These are phyloP conservation scores for Eragrostis tef DNA, from an alignment of 202 grass and related monocot genomes.

Conservation along the genomic window DNA sequence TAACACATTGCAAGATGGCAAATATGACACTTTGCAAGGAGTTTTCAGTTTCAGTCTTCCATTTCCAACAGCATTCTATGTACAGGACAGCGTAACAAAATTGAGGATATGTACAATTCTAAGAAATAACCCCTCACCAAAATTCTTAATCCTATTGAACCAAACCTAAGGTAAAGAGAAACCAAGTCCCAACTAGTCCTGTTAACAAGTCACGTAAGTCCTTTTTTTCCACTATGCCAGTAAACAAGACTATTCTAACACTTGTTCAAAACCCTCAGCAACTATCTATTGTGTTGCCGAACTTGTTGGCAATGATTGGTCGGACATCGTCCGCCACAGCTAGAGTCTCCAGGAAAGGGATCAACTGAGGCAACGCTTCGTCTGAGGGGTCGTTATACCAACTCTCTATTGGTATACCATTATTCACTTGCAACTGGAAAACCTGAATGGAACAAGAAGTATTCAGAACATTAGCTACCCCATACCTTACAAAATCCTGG, in stretches of 20 bases:
- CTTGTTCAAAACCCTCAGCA: slow-evolving; percentile 40
- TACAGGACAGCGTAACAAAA: slow-evolving; percentile 42
- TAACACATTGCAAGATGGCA: neutral
- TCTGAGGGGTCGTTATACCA: slow-evolving; percentile 68
- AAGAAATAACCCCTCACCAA: slow-evolving; percentile 46
- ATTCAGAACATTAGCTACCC: neutral
- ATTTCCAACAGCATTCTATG: slow-evolving; percentile 53
- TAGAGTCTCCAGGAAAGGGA: slow-evolving; percentile 76
- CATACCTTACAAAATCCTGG: neutral
- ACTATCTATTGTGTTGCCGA: slow-evolving; percentile 52
- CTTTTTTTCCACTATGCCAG: slow-evolving; percentile 49
- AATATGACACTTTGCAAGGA: slow-evolving; percentile 1
- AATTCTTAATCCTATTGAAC: slow-evolving; percentile 52
- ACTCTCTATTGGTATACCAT: slow-evolving; percentile 88
- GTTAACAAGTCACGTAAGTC: slow-evolving; percentile 46
- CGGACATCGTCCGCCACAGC: slow-evolving; percentile 70
- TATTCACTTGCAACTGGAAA: slow-evolving; percentile 83
- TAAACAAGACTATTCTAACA: slow-evolving; percentile 50
- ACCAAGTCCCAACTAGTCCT: slow-evolving; percentile 22
- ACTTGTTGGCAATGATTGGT: slow-evolving; percentile 76
- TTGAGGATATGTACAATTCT: slow-evolving; percentile 58
- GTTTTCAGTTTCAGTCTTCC: slow-evolving; percentile 34
- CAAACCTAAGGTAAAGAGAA: slow-evolving; percentile 31
- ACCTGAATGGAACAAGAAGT: slow-evolving; percentile 53
- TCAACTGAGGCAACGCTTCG: slow-evolving; percentile 60